phyloP scores from a whole-genome alignment of 2,329 filamentous ascomycete species.

The Colletotrichum cuscutae region DNA sequence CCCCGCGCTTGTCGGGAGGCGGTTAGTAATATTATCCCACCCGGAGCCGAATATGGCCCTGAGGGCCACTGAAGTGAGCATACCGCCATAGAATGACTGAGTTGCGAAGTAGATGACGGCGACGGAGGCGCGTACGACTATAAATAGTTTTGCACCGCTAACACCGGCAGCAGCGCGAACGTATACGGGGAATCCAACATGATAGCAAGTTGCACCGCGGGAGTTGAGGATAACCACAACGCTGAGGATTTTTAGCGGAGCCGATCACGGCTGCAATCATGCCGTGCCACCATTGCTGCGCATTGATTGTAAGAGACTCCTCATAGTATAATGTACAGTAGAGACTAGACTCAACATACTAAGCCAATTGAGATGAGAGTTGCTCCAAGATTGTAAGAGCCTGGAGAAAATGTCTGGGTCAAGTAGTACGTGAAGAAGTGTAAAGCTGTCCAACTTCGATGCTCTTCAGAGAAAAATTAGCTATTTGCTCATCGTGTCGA shows the following conservation, averaged over 20 bases:
- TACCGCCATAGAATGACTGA: slow-evolving; percentile 46
- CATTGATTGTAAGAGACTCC: background rate
- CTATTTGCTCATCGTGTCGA: background rate
- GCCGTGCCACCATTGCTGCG: slow-evolving; percentile 42
- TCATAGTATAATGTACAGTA: too few species aligned
- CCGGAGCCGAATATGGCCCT: slow-evolving; percentile 49
- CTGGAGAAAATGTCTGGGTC: slow-evolving; percentile 45
- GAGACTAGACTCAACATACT: slow-evolving; percentile 9
- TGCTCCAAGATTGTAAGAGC: slow-evolving; percentile 46
- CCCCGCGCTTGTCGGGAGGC: slow-evolving; percentile 55
- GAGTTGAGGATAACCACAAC: slow-evolving; percentile 47
- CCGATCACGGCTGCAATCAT: slow-evolving; percentile 45
- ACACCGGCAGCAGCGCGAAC: slow-evolving; percentile 46
- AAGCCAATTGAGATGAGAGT: slow-evolving; percentile 44
- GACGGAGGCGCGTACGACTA: slow-evolving; percentile 46
- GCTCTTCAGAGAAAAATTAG: slow-evolving; percentile 1
- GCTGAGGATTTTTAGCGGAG: slow-evolving; percentile 43
- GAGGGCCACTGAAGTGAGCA: slow-evolving; percentile 46
- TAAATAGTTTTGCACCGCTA: slow-evolving; percentile 50
- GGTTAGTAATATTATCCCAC: slow-evolving; percentile 56
- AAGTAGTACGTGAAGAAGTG: slow-evolving; percentile 47
- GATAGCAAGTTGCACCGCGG: slow-evolving; percentile 45
- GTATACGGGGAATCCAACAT: slow-evolving; percentile 49
- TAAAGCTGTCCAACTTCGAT: slow-evolving; percentile 38
- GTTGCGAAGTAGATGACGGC: slow-evolving; percentile 51